phyloP scores from a whole-genome alignment of 2,329 filamentous ascomycete genomes.

The Paracoccidioides lutzii region DNA sequence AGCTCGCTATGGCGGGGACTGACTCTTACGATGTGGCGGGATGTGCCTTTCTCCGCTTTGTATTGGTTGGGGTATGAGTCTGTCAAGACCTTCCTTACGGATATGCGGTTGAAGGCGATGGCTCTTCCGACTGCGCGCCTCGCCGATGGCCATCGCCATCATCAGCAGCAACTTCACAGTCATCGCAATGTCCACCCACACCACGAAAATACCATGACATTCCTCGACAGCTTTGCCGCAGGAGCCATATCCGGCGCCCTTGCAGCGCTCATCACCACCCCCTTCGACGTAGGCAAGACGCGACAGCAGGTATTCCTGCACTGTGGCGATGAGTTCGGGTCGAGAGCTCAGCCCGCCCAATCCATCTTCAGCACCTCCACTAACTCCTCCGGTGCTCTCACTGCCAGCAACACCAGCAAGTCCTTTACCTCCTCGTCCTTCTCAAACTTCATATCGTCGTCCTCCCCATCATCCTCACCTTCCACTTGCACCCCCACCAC shows the following conservation, averaged over 20 bases:
- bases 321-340: constrained; percentile 26
- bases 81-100: constrained; percentile 57
- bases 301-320: constrained; percentile 74
- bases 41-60: constrained; percentile 90
- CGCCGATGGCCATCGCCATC: background rate
- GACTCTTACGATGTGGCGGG: constrained; percentile 84
- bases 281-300: constrained; percentile 96
- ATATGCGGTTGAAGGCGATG: constrained; percentile 44
- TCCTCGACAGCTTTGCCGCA: constrained; percentile 78
- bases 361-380: constrained; percentile 3
- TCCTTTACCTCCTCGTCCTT: constrained; percentile 8
- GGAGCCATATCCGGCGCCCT: constrained; percentile 73
- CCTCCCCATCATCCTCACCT: background rate
- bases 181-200: constrained; percentile 43
- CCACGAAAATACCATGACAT: constrained; percentile 63
- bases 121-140: background rate
- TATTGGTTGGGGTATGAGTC: constrained; percentile 98
- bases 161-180: constrained; percentile 6
- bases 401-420: too few species aligned
- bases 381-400: background rate
- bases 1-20: constrained; percentile 79
- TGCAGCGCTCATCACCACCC: constrained; percentile 79
- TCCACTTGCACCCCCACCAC: background rate
- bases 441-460: constrained; percentile 1
- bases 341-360: constrained; percentile 10